Conservation (phyloP, 2,329 filamentous ascomycete species). For the Fusarium nodosum region DNA sequence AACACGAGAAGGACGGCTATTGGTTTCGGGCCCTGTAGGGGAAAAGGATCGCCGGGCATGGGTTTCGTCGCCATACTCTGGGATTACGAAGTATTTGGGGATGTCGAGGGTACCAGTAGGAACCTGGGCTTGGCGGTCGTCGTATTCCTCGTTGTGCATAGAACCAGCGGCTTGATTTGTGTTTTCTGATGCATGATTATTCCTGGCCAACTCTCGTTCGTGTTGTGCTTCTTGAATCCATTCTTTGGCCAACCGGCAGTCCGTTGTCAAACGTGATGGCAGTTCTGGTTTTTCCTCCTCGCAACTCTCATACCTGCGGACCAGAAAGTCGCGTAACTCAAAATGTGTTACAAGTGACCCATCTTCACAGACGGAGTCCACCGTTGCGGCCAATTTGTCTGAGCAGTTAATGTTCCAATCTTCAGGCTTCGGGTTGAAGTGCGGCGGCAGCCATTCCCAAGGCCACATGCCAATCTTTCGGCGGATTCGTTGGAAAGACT, state of each 20-base stretch:
- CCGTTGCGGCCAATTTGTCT: not conserved
- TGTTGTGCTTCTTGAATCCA: not conserved
- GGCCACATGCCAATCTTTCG: not conserved
- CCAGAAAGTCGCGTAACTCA: conserved; percentile 10
- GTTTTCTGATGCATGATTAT: not conserved
- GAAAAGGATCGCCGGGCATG: not conserved
- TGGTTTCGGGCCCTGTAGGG: not conserved
- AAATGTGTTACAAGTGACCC: not conserved
- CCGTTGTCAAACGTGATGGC: not conserved
- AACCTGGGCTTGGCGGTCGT: not conserved
- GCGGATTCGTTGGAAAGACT: not conserved
- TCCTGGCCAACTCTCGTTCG: not conserved
- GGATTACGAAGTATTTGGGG: no score
- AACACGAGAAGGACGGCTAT: not conserved
- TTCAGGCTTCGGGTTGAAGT: not conserved
- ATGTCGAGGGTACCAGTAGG: not conserved
- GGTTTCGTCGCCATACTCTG: not conserved
- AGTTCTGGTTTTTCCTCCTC: not conserved
- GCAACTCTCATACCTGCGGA: not conserved
- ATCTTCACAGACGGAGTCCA: not conserved
- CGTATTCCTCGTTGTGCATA: no score
- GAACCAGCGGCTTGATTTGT: no score
- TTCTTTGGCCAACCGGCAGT: not conserved
- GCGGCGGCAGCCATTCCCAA: conserved; percentile 10
- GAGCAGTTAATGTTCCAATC: not conserved